Percentiles rank a stretch among this genome's conserved stretches.
phyloP scores from a whole-genome alignment of 805 yeast species.

The Isabelozyma heimii region DNA sequence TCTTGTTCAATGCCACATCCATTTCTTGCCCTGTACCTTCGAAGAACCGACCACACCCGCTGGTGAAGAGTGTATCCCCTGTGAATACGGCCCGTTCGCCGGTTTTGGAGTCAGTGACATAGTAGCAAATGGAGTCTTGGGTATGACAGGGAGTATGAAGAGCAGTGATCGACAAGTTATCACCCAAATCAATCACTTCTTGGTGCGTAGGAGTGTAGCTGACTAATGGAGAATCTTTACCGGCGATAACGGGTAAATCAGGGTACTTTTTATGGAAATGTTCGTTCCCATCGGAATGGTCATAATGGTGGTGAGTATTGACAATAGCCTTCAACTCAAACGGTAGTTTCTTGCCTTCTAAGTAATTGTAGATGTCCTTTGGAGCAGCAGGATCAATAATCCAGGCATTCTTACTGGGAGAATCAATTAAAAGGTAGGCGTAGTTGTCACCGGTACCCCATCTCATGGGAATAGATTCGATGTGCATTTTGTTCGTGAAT shows the following conservation, averaged over 20 bases:
- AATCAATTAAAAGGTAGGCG: slow-evolving; percentile 75
- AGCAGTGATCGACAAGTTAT: slow-evolving; percentile 64
- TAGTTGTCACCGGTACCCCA: slow-evolving; percentile 95
- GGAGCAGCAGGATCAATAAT: slow-evolving; percentile 93
- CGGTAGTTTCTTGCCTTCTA: slow-evolving; percentile 38
- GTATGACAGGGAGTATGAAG: slow-evolving; percentile 98
- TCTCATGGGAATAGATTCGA: slow-evolving; percentile 82
- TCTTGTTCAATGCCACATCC: slow-evolving; percentile 63
- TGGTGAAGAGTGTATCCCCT: slow-evolving; percentile 91
- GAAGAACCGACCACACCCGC: slow-evolving; percentile 96
- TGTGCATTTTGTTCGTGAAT: slow-evolving; percentile 63
- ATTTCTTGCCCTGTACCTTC: slow-evolving; percentile 86
- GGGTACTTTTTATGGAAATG: slow-evolving; percentile 40
- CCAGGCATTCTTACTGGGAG: slow-evolving; percentile 65
- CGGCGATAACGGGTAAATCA: slow-evolving; percentile 71
- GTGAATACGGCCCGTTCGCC: slow-evolving; percentile 78
- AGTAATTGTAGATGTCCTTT: slow-evolving; percentile 50
- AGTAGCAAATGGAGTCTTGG: slow-evolving; percentile 91
- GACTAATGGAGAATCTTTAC: slow-evolving; percentile 75
- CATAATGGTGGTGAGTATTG: slow-evolving; percentile 95
- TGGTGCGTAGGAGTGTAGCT: slow-evolving; percentile 66
- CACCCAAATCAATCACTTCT: slow-evolving; percentile 63
- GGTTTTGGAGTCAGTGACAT: slow-evolving; percentile 60
- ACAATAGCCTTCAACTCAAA: slow-evolving; percentile 70
- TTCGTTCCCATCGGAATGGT: slow-evolving; percentile 87